Base-by-base conservation (phyloP, 2,329 filamentous ascomycete genomes). In the Lasiodiplodia citricola region DNA sequence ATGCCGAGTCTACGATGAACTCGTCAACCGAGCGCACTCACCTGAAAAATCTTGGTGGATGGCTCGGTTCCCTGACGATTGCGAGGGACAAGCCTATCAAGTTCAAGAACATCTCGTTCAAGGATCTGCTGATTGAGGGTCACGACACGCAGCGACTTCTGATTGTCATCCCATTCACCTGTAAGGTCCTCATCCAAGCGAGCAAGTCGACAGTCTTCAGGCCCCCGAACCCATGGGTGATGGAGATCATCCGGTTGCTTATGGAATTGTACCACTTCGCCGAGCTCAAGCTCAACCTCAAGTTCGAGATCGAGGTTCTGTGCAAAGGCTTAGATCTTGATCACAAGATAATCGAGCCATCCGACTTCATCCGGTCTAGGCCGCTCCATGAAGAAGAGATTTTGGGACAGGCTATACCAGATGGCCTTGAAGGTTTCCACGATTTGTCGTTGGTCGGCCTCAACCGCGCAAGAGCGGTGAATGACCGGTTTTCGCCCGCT, bases 231-330 rank as follows among this genome's bases (percentile, higher is more conserved):
- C 96, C 96, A 1, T 99, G 96, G 96, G 80, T 97, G 55, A 97
- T 97, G 92, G 96, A 99, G 75, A 96, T 99, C 66, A 89, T 99
- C 67, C 88, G 92, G 71, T 85, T 98, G 8, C 86, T 99, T 44
- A 92, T 97, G 74, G 96, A 99, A 76, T 86, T 99, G 4, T 99
- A 99, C 76, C 91, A 97, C 75, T 92, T 92, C 75, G 93, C 93
- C 16, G 95, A 97, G 74, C 84, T 99, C 68, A 98, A 98, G 79
- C 87, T 99, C 47, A 98, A 98, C 73, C 90, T 97, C 64, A 99
- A 98, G 75, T 99, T 99, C 74, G 96, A 99, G 80, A 98, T 99
- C 69, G 96, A 99, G 80, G 94, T 99, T 31, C 86, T 99, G 28
- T 99, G 94, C 84, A 96, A 96, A 77, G 94, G 94, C 14, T 84